Evolutionary conservation across 352 stramenopile genomes (phyloP).

Genomic region (Globisporangium nunn): DNA sequence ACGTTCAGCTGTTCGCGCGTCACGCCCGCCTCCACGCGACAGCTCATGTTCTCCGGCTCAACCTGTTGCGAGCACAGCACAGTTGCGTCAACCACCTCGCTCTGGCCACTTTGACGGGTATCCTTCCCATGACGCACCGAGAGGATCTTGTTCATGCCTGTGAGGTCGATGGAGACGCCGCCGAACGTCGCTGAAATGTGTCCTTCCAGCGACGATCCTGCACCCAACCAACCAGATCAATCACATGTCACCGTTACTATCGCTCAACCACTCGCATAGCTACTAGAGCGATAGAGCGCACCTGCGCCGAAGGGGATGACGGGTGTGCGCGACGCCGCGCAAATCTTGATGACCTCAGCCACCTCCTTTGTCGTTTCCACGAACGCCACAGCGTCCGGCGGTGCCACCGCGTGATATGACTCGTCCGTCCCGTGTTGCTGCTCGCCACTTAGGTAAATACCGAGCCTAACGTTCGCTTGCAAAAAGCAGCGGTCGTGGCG

Average conservation of each 20-base stretch:
- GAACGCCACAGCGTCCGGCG: conserved; percentile 85
- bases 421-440: conserved; percentile 88
- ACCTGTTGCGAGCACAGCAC: conserved; percentile 16
- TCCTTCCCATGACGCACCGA: conserved; percentile 11
- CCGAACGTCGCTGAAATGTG: conserved; percentile 90
- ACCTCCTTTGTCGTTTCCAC: conserved; percentile 87
- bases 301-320: conserved; percentile 94
- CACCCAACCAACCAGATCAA: conserved; percentile 7
- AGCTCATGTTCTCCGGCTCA: conserved; percentile 83
- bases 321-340: conserved; percentile 66
- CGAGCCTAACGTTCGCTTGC: too few relatives aligned
- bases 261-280: too few relatives aligned
- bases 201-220: conserved; percentile 89
- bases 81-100: neutral
- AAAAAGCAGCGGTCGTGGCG: neutral
- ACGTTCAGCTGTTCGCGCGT: conserved; percentile 91
- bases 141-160: conserved; percentile 71
- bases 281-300: conserved; percentile 14
- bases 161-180: conserved; percentile 90
- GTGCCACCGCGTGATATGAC: conserved; percentile 82
- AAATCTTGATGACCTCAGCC: conserved; percentile 87
- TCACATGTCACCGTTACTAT: neutral
- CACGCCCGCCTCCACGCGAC: conserved; percentile 91
- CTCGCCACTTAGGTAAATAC: neutral
- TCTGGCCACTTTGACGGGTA: too few relatives aligned